phyloP scores from a whole-genome alignment of 352 stramenopile genomes.

The Phytophthora pistaciae region DNA sequence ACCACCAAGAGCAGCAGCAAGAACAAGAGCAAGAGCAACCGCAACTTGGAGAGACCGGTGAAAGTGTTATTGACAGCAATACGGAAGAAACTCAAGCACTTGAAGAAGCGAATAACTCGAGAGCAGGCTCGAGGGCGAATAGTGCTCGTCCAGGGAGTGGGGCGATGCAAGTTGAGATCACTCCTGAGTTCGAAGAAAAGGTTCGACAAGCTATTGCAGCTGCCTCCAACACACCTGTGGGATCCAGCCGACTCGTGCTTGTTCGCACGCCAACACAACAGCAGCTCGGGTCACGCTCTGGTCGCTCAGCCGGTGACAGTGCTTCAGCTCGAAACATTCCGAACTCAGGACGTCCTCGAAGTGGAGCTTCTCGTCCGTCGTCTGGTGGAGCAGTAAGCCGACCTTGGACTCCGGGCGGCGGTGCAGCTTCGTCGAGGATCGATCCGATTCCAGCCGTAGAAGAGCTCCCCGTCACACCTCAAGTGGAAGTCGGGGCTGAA shows the following conservation, averaged over 20 bases:
- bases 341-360: slow-evolving; percentile 11
- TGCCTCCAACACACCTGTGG: slow-evolving; percentile 51
- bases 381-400: slow-evolving; percentile 16
- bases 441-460: neutral
- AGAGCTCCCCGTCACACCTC: neutral
- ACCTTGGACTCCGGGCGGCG: slow-evolving; percentile 17
- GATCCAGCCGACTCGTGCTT: slow-evolving; percentile 52
- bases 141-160: neutral
- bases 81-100: neutral
- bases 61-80: neutral
- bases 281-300: slow-evolving; percentile 21
- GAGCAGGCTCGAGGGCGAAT: neutral
- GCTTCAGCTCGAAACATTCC: slow-evolving; percentile 11
- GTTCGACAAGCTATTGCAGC: slow-evolving; percentile 56
- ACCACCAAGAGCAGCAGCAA: slow-evolving; percentile 38
- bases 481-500: slow-evolving; percentile 6
- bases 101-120: too few species aligned
- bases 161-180: slow-evolving; percentile 27
- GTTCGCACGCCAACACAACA: slow-evolving; percentile 49
- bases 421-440: slow-evolving; percentile 15
- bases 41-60: too few species aligned
- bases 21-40: slow-evolving; percentile 11
- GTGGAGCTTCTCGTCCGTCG: slow-evolving; percentile 26
- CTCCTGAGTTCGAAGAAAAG: slow-evolving; percentile 65
- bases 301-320: neutral